Percentiles rank a stretch among this genome's conserved stretches.
Evolutionary conservation across 148 eudicot species (phyloP).

Genomic region (Diospyros kaki): DNA sequence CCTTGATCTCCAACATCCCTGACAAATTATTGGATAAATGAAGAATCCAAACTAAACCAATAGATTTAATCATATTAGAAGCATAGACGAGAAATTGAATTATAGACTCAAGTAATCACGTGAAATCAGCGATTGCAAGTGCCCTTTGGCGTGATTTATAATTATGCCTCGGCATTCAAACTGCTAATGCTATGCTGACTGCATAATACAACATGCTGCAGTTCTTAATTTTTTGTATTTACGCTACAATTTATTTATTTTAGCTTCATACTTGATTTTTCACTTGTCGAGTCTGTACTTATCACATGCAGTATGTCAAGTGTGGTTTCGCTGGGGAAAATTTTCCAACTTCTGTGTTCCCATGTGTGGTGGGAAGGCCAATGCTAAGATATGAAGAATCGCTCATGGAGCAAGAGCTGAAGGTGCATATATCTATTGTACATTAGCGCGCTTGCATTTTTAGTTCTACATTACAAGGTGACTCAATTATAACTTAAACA

Average conservation of each 20-base stretch:
- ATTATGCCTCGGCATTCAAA: neutral
- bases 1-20: neutral
- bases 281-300: neutral
- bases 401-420: constrained; percentile 87
- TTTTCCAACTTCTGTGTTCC: constrained; percentile 98
- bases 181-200: too few species aligned
- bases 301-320: constrained; percentile 85
- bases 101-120: neutral
- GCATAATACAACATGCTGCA: neutral
- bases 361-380: constrained; percentile 94
- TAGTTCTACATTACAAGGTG: neutral
- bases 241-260: neutral
- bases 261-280: neutral
- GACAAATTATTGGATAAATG: neutral
- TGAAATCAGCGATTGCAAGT: neutral
- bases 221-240: neutral
- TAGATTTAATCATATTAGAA: neutral
- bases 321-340: constrained; percentile 99
- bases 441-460: neutral
- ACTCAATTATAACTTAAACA: neutral
- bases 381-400: constrained; percentile 94
- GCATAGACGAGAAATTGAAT: neutral
- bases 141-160: neutral
- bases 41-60: neutral
- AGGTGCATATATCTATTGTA: constrained; percentile 32